phyloP scores from a whole-genome alignment of 176 grass and related monocot genomes.

The Juncus effusus region DNA sequence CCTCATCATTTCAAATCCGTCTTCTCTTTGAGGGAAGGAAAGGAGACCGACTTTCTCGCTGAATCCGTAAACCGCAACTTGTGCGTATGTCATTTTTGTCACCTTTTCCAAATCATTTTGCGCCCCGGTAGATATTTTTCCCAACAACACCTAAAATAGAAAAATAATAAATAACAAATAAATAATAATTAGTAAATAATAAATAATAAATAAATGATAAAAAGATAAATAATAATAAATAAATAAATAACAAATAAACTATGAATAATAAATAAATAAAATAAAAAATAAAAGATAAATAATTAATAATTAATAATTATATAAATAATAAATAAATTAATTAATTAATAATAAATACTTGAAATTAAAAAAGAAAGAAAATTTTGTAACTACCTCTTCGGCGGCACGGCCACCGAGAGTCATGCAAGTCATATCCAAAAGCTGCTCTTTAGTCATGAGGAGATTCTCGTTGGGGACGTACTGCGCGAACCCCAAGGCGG shows the following conservation, averaged over 20 bases:
- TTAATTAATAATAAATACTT: too few relatives aligned
- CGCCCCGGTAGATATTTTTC: constrained; percentile 80
- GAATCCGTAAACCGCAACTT: constrained; percentile 89
- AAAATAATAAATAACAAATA: constrained; percentile 4
- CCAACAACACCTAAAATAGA: constrained; percentile 51
- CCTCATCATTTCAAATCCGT: constrained; percentile 60
- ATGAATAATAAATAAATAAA: too few relatives aligned
- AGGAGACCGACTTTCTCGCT: constrained; percentile 90
- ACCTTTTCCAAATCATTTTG: constrained; percentile 96
- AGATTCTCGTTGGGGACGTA: constrained; percentile 88
- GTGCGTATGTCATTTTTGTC: constrained; percentile 81
- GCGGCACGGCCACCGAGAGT: constrained; percentile 82
- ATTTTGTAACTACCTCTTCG: constrained; percentile 49
- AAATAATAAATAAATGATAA: too few relatives aligned
- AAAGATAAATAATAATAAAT: too few relatives aligned
- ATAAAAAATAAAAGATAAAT: too few relatives aligned
- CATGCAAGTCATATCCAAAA: constrained; percentile 95
- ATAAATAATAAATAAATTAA: too few relatives aligned
- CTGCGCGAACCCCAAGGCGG: constrained; percentile 85
- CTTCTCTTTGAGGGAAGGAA: constrained; percentile 70
- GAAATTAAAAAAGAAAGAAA: too few relatives aligned
- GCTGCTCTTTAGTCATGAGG: constrained; percentile 92
- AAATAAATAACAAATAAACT: too few relatives aligned
- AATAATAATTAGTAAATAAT: constrained; percentile 7
- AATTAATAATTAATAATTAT: too few relatives aligned